Evolutionary conservation across 208 protist genomes (phyloP).

Genomic region (Tritrichomonas foetus): DNA sequence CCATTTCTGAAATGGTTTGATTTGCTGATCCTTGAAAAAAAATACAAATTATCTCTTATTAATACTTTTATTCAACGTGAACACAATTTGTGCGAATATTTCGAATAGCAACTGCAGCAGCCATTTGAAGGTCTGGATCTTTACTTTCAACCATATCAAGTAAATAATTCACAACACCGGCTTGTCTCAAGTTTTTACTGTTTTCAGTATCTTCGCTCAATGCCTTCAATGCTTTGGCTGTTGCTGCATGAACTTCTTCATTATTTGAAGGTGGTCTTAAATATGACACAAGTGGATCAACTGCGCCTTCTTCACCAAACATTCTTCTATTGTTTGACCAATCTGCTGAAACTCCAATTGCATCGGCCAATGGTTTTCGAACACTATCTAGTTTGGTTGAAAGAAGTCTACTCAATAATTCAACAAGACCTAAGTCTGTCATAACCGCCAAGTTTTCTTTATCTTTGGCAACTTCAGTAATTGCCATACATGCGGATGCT

Average conservation of each 20-base stretch:
- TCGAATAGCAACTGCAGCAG: constrained; percentile 28
- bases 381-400: background rate
- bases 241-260: background rate
- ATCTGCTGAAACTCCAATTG: background rate
- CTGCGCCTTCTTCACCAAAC: constrained; percentile 35
- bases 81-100: constrained; percentile 37
- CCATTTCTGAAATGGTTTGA: no score
- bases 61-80: background rate
- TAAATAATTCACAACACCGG: constrained; percentile 25
- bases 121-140: constrained; percentile 11
- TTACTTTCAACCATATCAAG: background rate
- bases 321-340: constrained; percentile 8
- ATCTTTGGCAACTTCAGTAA: constrained; percentile 4
- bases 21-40: no score
- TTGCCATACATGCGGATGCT: constrained; percentile 27
- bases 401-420: background rate
- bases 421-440: constrained; percentile 26
- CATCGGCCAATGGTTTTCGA: background rate
- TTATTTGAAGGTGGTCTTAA: constrained; percentile 12
- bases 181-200: background rate
- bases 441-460: constrained; percentile 15
- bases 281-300: constrained; percentile 29
- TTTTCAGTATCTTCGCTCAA: background rate
- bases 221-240: constrained; percentile 14
- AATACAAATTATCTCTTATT: no score